These are phyloP conservation scores for Russula abietina DNA, from an alignment of 768 basidiomycete species.

Conservation along the genomic window DNA sequence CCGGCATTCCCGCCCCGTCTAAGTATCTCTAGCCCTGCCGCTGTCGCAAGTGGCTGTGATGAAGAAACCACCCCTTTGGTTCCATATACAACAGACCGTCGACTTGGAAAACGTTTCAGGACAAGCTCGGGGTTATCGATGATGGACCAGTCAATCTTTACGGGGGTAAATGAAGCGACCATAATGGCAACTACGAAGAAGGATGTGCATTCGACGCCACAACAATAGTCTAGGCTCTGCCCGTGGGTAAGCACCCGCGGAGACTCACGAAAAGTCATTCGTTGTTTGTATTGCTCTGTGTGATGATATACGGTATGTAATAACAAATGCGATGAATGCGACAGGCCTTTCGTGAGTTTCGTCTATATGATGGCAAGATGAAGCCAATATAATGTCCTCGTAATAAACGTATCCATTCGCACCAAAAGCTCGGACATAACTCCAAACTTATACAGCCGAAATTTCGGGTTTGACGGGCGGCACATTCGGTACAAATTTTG, in stretches of 20 bases:
- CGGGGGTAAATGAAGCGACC: constrained; percentile 19
- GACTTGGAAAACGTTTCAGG: constrained; percentile 71
- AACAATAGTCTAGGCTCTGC: too few relatives aligned
- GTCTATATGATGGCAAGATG: neutral
- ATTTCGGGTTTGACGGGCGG: constrained; percentile 2
- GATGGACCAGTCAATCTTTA: constrained; percentile 49
- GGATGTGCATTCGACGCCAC: too few relatives aligned
- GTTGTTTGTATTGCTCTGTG: neutral
- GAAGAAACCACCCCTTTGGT: constrained; percentile 68
- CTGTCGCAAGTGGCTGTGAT: constrained; percentile 86
- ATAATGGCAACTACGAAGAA: neutral
- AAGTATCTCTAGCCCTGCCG: constrained; percentile 88
- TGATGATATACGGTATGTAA: neutral
- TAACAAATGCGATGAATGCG: neutral
- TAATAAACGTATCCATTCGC: neutral
- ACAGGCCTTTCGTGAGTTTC: neutral
- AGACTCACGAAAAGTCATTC: too few relatives aligned
- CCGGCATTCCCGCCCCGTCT: constrained; percentile 94
- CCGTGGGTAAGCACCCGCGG: too few relatives aligned
- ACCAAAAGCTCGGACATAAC: neutral
- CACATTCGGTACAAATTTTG: constrained; percentile 10
- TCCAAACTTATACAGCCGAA: constrained; percentile 6
- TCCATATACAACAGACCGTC: constrained; percentile 68
- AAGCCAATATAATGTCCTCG: neutral
- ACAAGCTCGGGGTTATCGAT: constrained; percentile 61